phyloP scores from a whole-genome alignment of 192 early-diverging fungal genomes.

The Coemansia sp. region DNA sequence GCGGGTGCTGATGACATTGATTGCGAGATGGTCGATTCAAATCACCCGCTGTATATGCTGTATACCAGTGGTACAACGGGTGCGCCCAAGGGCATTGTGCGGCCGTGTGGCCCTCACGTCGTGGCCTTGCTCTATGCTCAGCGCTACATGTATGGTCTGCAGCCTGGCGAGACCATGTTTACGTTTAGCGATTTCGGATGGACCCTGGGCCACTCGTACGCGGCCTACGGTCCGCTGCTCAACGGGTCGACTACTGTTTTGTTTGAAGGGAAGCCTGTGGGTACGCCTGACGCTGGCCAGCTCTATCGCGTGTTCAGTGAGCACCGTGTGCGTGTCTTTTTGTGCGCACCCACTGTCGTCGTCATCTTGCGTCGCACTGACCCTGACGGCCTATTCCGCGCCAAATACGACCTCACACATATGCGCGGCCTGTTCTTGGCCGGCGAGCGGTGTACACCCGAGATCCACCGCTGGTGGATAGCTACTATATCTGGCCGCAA shows the following conservation, averaged over 20 bases:
- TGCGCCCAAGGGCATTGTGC: constrained; percentile 71
- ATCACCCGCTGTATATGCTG: constrained; percentile 82
- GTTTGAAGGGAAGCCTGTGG: constrained; percentile 88
- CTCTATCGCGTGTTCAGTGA: constrained; percentile 81
- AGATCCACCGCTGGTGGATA: constrained; percentile 69
- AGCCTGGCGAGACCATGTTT: constrained; percentile 79
- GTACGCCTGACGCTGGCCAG: constrained; percentile 77
- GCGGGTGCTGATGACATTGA: constrained; percentile 43
- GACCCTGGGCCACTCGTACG: constrained; percentile 86
- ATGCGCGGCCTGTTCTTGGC: constrained; percentile 75
- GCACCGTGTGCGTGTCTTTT: constrained; percentile 75
- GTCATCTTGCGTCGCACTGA: constrained; percentile 83
- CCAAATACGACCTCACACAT: constrained; percentile 65
- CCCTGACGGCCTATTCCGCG: constrained; percentile 62
- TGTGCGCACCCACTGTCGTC: constrained; percentile 86
- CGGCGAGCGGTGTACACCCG: constrained; percentile 83
- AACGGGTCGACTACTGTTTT: constrained; percentile 77
- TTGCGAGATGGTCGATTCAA: constrained; percentile 64
- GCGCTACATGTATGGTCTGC: constrained; percentile 71
- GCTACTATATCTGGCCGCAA: constrained; percentile 41
- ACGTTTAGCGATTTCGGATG: constrained; percentile 87
- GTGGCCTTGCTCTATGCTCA: constrained; percentile 73
- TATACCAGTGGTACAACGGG: constrained; percentile 82
- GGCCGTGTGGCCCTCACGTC: constrained; percentile 69
- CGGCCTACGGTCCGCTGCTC: constrained; percentile 80